These are phyloP conservation scores for Suillus paluster DNA, from an alignment of 768 basidiomycete species.

Conservation along the genomic window DNA sequence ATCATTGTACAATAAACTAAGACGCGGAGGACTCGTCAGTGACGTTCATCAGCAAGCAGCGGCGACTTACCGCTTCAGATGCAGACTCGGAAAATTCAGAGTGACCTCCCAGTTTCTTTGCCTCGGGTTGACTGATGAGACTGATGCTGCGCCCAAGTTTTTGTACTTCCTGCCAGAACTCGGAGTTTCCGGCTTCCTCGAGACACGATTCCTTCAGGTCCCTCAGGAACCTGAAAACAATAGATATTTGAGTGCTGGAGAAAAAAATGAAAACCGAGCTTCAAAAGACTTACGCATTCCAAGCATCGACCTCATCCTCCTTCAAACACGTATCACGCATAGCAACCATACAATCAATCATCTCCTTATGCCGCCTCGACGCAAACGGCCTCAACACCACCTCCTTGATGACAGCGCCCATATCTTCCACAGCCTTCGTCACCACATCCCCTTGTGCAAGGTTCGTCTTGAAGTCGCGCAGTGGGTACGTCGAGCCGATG, in stretches of 20 bases:
- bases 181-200: conserved; percentile 58
- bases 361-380: conserved; percentile 62
- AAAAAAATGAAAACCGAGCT: not conserved
- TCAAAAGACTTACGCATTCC: conserved; percentile 65
- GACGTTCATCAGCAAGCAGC: not conserved
- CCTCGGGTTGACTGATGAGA: conserved; percentile 67
- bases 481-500: conserved; percentile 72
- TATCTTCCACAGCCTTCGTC: conserved; percentile 82
- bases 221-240: conserved; percentile 56
- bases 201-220: conserved; percentile 62
- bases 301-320: conserved; percentile 83
- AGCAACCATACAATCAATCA: conserved; percentile 72
- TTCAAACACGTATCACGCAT: conserved; percentile 70
- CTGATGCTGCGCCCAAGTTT: conserved; percentile 55
- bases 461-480: conserved; percentile 78
- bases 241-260: conserved; percentile 1
- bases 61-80: conserved; percentile 53
- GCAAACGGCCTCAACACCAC: conserved; percentile 76
- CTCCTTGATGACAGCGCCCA: conserved; percentile 71
- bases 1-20: conserved; percentile 31
- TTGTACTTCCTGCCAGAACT: conserved; percentile 69
- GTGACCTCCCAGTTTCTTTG: conserved; percentile 56
- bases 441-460: conserved; percentile 78
- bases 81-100: conserved; percentile 59
- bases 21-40: not conserved